Evolutionary conservation across 352 stramenopile genomes (phyloP), one percentile per base, ranked within the genome.

Genomic region (Globisporangium radiosum): DNA sequence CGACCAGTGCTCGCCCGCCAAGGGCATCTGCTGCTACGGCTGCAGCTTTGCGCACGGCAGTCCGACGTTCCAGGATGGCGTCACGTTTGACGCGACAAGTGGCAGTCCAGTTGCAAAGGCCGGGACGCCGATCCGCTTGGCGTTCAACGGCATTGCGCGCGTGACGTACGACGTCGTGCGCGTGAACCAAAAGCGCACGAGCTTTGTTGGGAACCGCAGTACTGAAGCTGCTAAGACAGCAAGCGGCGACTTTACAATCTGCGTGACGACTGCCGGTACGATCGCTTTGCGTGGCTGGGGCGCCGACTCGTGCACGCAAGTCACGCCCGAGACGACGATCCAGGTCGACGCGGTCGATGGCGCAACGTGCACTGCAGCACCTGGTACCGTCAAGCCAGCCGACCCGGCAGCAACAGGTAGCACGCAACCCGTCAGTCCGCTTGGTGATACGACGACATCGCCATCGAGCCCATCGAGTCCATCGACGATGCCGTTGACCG

Each of bases 81-180:
- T 81, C 25, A 71, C 39, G 37, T 80, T 75, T 48, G 54, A 69
- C 53, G 57, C 39, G 52, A 62, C 17, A 51, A 65, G 68, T 36
- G 70, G 68, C 4, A 48, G 40, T 9, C 56, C 68, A 8, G 52
- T 69, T 36, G 68, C 73, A 36, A 73, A 57, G 5, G 70, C 64
- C 15, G 72, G 72, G 44, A 77, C 57, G 48, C 86, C 69, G 59
- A 65, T 90, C 53, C 72, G 71, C 36, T 74, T 90, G 33, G 65
- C 75, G 7, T 90, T 76, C 74, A 62, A 57, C 47, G 59, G 62
- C 38, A 59, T 79, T 25, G 52, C 50, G 40, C 83, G 85, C 59
- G 81, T 90, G n/a, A 90, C 81, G 17, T 90, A 78, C 66, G 61
- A 86, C 38, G 64, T 70, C 44, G 67, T 88, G 58, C 80, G 81